A percentile compares a stretch with the other conserved stretches of the same genome.
Evolutionary conservation across 129 eudicot species (phyloP).

Genomic region (Chrysanthemum makinoi): DNA sequence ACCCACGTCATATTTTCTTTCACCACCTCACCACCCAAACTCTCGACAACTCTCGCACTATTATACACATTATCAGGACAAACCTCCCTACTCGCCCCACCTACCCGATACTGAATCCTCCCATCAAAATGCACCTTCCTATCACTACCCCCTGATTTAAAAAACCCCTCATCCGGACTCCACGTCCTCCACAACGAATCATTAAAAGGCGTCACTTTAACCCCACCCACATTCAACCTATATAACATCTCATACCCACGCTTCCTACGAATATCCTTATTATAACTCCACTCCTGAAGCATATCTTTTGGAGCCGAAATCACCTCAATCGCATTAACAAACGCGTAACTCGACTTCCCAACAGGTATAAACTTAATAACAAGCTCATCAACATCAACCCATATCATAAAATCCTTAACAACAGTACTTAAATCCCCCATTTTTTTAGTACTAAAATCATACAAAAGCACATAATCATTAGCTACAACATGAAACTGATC

Average conservation of each 20-base stretch:
- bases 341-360: constrained; percentile 45
- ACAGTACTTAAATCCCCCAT: too few species aligned
- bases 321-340: constrained; percentile 85
- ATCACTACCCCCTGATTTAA: constrained; percentile 37
- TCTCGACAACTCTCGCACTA: constrained; percentile 59
- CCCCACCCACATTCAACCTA: constrained; percentile 83
- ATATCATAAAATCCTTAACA: constrained; percentile 65
- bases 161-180: constrained; percentile 67
- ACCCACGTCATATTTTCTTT: constrained; percentile 55
- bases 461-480: constrained; percentile 61
- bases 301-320: constrained; percentile 88
- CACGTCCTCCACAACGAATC: constrained; percentile 97
- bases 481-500: constrained; percentile 81
- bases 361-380: constrained; percentile 57
- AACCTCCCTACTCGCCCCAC: constrained; percentile 90
- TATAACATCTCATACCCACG: constrained; percentile 43
- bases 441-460: constrained; percentile 25
- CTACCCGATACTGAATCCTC: constrained; percentile 58
- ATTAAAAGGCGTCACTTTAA: constrained; percentile 84
- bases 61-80: constrained; percentile 89
- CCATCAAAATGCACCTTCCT: constrained; percentile 55
- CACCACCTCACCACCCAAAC: constrained; percentile 39
- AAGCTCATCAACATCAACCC: constrained; percentile 63
- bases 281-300: constrained; percentile 48
- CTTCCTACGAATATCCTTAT: constrained; percentile 11